phyloP scores from a whole-genome alignment of 2,329 filamentous ascomycete species.

The Dactylellina leptospora region DNA sequence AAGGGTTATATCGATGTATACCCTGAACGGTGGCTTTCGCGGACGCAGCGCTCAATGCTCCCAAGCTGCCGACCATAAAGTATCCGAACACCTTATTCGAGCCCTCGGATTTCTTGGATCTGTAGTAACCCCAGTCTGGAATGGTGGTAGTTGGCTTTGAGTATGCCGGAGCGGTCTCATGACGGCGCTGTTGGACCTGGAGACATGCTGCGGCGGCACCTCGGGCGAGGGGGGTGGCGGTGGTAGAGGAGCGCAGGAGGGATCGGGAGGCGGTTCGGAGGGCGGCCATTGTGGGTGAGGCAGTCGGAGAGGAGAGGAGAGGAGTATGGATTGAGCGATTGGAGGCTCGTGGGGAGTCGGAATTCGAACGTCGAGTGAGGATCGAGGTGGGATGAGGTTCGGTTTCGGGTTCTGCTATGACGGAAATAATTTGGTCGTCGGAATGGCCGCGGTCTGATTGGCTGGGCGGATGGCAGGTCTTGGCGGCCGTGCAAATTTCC shows the following conservation, averaged over 20 bases:
- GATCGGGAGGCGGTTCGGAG: constrained; percentile 52
- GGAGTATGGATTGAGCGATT: constrained; percentile 32
- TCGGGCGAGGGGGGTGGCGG: constrained; percentile 39
- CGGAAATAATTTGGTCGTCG: constrained; percentile 52
- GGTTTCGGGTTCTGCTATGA: constrained; percentile 39
- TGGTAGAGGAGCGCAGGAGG: constrained; percentile 49
- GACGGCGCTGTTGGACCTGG: constrained; percentile 47
- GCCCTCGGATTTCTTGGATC: constrained; percentile 72
- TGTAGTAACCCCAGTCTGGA: constrained; percentile 89
- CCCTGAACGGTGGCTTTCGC: constrained; percentile 98
- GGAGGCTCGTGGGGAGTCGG: constrained; percentile 22
- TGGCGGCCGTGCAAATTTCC: constrained; percentile 50
- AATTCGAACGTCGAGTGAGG: constrained; percentile 10
- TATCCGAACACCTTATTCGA: constrained; percentile 91
- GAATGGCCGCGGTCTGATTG: constrained; percentile 49
- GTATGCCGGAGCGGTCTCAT: constrained; percentile 61
- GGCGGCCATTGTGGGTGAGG: constrained; percentile 36
- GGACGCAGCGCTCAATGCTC: constrained; percentile 87
- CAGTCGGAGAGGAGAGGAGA: constrained; percentile 22
- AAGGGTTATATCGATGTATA: no score
- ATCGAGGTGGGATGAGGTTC: constrained; percentile 51
- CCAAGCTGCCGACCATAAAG: constrained; percentile 98
- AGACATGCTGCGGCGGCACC: constrained; percentile 32
- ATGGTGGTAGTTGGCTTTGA: constrained; percentile 72
- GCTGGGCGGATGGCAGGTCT: constrained; percentile 22